phyloP scores from a whole-genome alignment of 805 yeast genomes.

The Candida saitoana region DNA sequence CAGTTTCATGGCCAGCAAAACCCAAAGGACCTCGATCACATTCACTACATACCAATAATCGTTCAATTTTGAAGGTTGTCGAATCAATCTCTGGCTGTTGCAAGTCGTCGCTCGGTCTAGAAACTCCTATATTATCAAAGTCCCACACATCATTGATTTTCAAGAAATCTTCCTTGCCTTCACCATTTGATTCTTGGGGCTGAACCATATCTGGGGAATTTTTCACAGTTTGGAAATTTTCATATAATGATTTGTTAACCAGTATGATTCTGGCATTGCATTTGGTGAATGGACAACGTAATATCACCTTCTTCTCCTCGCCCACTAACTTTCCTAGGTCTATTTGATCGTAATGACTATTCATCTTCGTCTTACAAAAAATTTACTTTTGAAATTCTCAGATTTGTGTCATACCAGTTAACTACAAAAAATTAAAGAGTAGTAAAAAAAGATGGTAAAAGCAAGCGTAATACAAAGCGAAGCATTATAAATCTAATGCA shows the following conservation, averaged over 20 bases:
- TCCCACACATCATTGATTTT: constrained; percentile 64
- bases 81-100: constrained; percentile 11
- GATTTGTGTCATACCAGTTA: too few species aligned
- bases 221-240: not conserved
- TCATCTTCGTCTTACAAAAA: too few species aligned
- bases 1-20: constrained; percentile 44
- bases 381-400: too few species aligned
- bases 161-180: constrained; percentile 27
- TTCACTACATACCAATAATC: constrained; percentile 66
- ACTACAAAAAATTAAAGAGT: too few species aligned
- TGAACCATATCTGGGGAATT: constrained; percentile 1
- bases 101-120: constrained; percentile 36
- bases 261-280: constrained; percentile 4
- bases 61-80: constrained; percentile 32
- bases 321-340: not conserved
- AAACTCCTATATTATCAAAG: constrained; percentile 76
- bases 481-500: too few species aligned
- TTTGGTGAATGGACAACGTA: constrained; percentile 2
- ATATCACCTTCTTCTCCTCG: not conserved
- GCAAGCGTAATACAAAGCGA: too few species aligned
- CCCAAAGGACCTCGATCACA: constrained; percentile 81
- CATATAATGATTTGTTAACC: not conserved
- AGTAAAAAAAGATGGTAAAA: too few species aligned
- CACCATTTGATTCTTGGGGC: not conserved
- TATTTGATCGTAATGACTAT: not conserved